Conservation (phyloP, 1,284 basidiomycete genomes). For the Earliella scabrosa region DNA sequence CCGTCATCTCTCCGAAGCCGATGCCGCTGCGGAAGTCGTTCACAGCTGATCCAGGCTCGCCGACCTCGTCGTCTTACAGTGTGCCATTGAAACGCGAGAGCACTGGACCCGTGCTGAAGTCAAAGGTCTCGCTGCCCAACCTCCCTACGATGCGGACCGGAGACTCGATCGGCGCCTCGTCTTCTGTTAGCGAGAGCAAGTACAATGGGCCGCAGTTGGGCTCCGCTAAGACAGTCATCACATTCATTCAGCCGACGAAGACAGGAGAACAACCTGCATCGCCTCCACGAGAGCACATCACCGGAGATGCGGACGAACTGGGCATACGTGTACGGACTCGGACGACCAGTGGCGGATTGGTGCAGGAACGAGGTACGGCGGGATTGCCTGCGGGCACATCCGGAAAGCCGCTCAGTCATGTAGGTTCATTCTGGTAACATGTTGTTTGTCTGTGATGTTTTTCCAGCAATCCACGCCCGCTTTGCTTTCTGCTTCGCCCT, state of each 20-base stretch:
- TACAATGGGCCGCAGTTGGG: constrained; percentile 39
- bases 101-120: constrained; percentile 28
- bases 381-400: constrained; percentile 41
- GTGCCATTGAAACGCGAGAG: constrained; percentile 28
- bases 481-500: constrained; percentile 17
- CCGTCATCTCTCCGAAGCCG: constrained; percentile 42
- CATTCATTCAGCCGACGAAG: constrained; percentile 54
- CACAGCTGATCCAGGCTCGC: constrained; percentile 36
- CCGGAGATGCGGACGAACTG: constrained; percentile 56
- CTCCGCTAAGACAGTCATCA: constrained; percentile 53
- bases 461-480: constrained; percentile 24
- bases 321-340: constrained; percentile 50
- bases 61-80: constrained; percentile 25
- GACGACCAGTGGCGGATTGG: constrained; percentile 28
- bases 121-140: constrained; percentile 31
- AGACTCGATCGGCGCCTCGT: constrained; percentile 18
- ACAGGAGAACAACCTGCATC: constrained; percentile 46
- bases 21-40: constrained; percentile 46
- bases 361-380: constrained; percentile 27
- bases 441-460: constrained; percentile 28
- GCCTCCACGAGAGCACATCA: constrained; percentile 27
- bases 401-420: constrained; percentile 75
- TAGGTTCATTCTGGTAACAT: constrained; percentile 78
- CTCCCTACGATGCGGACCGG: constrained; percentile 23
- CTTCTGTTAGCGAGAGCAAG: constrained; percentile 28